Evolutionary conservation across 176 grass and related monocot species (phyloP).

Genomic region (Coix lacrymajobi): DNA sequence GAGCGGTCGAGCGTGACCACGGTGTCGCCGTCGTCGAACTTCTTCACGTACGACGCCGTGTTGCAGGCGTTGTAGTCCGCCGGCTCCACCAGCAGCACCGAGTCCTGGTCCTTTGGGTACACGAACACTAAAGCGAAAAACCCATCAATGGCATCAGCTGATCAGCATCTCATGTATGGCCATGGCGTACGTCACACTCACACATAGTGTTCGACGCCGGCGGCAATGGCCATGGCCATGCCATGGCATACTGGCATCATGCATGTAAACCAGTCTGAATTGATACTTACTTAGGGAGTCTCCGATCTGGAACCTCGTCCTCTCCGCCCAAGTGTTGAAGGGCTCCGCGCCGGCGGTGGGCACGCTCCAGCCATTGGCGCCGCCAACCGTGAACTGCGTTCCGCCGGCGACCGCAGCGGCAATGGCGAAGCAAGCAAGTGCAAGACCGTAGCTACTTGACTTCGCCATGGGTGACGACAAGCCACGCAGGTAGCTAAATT

Average conservation of each 20-base stretch:
- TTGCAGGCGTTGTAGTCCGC: constrained; percentile 74
- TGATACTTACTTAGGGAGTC: constrained; percentile 45
- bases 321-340: constrained; percentile 59
- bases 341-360: constrained; percentile 33
- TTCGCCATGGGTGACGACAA: constrained; percentile 45
- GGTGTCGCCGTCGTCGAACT: constrained; percentile 66
- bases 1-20: constrained; percentile 42
- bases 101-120: constrained; percentile 50
- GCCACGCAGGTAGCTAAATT: background rate
- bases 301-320: constrained; percentile 50
- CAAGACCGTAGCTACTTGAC: background rate
- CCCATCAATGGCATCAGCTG: background rate
- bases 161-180: too few relatives aligned
- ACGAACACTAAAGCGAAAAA: constrained; percentile 40
- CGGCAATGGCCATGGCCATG: too few relatives aligned
- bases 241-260: too few relatives aligned
- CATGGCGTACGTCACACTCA: too few relatives aligned
- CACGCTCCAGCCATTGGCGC: constrained; percentile 61
- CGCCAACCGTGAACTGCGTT: constrained; percentile 61
- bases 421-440: constrained; percentile 27
- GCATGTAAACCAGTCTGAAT: background rate
- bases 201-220: too few relatives aligned
- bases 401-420: constrained; percentile 37
- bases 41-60: constrained; percentile 53
- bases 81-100: constrained; percentile 59